Conservation (phyloP, 495 filamentous ascomycete species). For the Penicillium malachiteum region DNA sequence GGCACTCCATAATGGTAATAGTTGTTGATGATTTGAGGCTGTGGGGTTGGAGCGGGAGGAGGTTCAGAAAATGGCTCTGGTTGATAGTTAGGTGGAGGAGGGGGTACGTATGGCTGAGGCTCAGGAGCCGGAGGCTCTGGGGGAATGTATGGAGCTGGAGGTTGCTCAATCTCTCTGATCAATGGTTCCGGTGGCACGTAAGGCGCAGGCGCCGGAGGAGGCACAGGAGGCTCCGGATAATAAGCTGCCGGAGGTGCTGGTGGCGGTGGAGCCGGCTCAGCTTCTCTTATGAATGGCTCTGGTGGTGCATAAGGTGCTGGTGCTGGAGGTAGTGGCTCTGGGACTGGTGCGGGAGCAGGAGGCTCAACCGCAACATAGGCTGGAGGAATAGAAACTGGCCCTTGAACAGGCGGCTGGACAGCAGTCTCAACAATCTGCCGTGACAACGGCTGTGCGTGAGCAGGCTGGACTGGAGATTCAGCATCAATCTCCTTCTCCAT, state of each 20-base stretch:
- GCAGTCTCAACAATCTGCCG: not conserved
- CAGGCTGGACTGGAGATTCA: conserved; percentile 3
- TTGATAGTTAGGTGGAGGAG: conserved; percentile 7
- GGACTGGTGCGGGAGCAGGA: conserved; percentile 9
- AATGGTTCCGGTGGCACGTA: conserved; percentile 5
- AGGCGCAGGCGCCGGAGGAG: conserved; percentile 8
- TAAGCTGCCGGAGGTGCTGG: not conserved
- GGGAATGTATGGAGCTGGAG: conserved; percentile 7
- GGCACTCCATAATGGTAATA: conserved; percentile 4
- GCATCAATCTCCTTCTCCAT: not conserved
- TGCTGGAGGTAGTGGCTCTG: not conserved
- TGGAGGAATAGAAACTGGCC: conserved; percentile 3
- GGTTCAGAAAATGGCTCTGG: not conserved
- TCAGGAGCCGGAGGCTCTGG: not conserved
- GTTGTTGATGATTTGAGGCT: conserved; percentile 16
- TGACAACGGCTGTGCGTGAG: not conserved
- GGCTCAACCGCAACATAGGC: conserved; percentile 6
- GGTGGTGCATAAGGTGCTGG: conserved; percentile 7
- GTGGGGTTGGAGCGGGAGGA: not conserved
- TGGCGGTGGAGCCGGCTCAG: conserved; percentile 3
- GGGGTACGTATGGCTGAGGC: not conserved
- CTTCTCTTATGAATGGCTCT: conserved; percentile 1
- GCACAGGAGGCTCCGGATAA: conserved; percentile 8
- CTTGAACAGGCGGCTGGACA: conserved; percentile 1
- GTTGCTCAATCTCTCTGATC: not conserved